Evolutionary conservation across 441 rosid genomes (phyloP), one percentile per base, ranked within the genome.

Genomic region (Euphorbia schlechtendalii): DNA sequence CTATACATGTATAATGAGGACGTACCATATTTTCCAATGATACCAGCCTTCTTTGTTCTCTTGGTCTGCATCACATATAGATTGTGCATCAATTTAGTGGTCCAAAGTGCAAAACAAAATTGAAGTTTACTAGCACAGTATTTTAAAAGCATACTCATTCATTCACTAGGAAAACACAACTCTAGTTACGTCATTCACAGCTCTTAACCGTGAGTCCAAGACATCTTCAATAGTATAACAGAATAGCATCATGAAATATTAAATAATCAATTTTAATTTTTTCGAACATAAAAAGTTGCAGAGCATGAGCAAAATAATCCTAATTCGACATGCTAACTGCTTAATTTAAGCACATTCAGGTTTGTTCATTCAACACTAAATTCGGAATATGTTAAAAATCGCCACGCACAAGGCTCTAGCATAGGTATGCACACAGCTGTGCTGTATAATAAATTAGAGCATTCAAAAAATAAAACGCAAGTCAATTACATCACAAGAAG

Each of bases 21-120:
- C 82, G 2, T 70, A 79, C 83, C 87, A 56, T 77, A 81, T 57
- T 83, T 83, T 5, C 85, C 83, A 21, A 81, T 83, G 51, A 83
- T 83, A 27, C 87, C 83, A 13, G 80, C 87, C 82, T 83, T 83
- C 83, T 79, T 81, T 45, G 85, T 83, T 53, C 83, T 69, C 82
- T 83, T 81, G 3, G 83, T 71, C 87, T 81, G 78, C 65, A 76
- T 0, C 20, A 70, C 24, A 66, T 13, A 14, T 30, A 61, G 18
- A 30, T 55, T 13, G 18, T 27, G 36, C 56, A 52, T 49, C 54
- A 49, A n/a, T 49, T 49, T 20, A 17, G 9, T 49, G 24, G n/a
- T n/a, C 22, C 18, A 32, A 3, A 45, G 8, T 24, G 21, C 36
- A 61, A 7, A 25, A 14, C 28, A 46, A 46, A 18, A 7, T 10